These are phyloP conservation scores for Fusarium protoensiforme DNA, from an alignment of 2,329 filamentous ascomycete species.

Conservation along the genomic window DNA sequence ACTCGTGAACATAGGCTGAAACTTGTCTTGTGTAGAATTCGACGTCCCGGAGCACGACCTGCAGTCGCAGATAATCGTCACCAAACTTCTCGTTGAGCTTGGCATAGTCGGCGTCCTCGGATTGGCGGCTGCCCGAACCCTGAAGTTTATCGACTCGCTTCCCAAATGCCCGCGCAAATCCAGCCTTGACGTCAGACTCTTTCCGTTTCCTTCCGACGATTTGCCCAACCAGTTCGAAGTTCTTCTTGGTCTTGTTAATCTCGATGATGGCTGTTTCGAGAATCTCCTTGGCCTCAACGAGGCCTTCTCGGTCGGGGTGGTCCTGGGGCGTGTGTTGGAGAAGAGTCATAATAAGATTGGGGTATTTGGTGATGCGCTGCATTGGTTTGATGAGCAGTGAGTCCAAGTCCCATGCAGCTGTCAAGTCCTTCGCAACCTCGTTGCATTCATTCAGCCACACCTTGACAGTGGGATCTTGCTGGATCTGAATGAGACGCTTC, in stretches of 20 bases:
- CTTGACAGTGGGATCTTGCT: constrained; percentile 71
- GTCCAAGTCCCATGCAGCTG: constrained; percentile 92
- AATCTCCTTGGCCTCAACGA: constrained; percentile 64
- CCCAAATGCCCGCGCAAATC: constrained; percentile 88
- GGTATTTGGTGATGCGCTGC: constrained; percentile 94
- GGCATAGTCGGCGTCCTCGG: constrained; percentile 85
- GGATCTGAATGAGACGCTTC: constrained; percentile 70
- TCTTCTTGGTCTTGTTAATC: constrained; percentile 96
- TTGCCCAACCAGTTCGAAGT: constrained; percentile 90
- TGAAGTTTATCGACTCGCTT: constrained; percentile 87
- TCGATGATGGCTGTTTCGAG: constrained; percentile 78
- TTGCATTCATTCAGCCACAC: constrained; percentile 96
- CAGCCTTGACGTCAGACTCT: constrained; percentile 87
- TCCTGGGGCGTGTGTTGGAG: constrained; percentile 81
- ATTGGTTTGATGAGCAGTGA: constrained; percentile 98
- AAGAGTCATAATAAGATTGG: constrained; percentile 83
- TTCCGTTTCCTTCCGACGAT: constrained; percentile 88
- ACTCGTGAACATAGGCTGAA: constrained; percentile 81
- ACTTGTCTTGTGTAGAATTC: constrained; percentile 90
- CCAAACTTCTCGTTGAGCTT: constrained; percentile 87
- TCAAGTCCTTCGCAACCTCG: constrained; percentile 90
- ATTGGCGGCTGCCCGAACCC: constrained; percentile 67
- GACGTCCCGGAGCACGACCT: constrained; percentile 93
- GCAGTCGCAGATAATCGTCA: constrained; percentile 90
- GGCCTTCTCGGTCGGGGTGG: constrained; percentile 81